Conservation (phyloP, 495 filamentous ascomycete species). For the Talaromyces borbonicus region DNA sequence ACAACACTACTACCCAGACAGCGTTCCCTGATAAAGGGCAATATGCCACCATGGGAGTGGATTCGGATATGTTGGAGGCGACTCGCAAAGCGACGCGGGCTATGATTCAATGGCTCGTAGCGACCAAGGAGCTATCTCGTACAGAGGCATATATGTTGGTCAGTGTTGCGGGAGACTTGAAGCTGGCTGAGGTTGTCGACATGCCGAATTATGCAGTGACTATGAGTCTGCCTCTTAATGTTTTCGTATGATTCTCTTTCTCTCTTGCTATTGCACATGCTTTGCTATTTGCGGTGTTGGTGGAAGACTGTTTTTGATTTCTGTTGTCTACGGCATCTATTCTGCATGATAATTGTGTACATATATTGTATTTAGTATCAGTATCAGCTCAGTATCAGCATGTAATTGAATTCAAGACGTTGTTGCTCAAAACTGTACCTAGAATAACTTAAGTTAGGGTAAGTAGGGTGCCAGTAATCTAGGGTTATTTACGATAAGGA, state of each 20-base stretch:
- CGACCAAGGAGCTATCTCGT: constrained; percentile 31
- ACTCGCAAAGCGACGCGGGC: constrained; percentile 32
- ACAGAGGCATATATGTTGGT: constrained; percentile 40
- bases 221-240: constrained; percentile 34
- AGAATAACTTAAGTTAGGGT: too few relatives aligned
- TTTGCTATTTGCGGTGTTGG: not conserved
- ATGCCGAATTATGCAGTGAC: constrained; percentile 40
- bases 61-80: constrained; percentile 33
- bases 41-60: constrained; percentile 37
- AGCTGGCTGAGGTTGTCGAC: constrained; percentile 39
- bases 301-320: too few relatives aligned
- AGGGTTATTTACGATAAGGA: too few relatives aligned
- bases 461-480: too few relatives aligned
- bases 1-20: constrained; percentile 19
- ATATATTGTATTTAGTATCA: too few relatives aligned
- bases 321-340: too few relatives aligned
- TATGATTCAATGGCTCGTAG: constrained; percentile 36
- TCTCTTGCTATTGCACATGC: not conserved
- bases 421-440: too few relatives aligned
- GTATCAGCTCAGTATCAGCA: too few relatives aligned
- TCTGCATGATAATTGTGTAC: too few relatives aligned
- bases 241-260: constrained; percentile 19
- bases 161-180: constrained; percentile 37
- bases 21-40: constrained; percentile 26
- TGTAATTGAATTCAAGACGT: too few relatives aligned